Base-by-base conservation (phyloP, 768 basidiomycete genomes). In the Trichaptum fuscoviolaceum region DNA sequence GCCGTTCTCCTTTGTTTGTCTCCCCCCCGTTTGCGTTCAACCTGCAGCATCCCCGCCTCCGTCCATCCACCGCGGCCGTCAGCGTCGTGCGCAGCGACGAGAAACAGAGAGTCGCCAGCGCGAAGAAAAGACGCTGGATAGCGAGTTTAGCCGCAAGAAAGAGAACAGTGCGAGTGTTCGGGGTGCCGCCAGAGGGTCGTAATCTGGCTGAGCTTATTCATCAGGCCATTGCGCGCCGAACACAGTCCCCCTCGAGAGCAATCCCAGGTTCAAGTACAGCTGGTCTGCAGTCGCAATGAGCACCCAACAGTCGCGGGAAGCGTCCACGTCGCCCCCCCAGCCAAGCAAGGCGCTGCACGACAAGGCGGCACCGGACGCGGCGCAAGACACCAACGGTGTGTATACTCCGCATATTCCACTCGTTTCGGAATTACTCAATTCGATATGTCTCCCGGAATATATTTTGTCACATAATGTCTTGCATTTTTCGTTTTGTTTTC, bases 401-500 rank as follows among this genome's bases (percentile, higher is more conserved):
- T 20, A 52, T 20, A 52, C 42, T 20, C 42, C 42, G 42, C 20
- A 12, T 52, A 20, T 52, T 20, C 42, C 42, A 52, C 42, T 52
- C 42, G 42, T 52, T 52, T 52, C 42, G 42, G 42, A 52, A 52
- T 52, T 52, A 52, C 42, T 52, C 42, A 52, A 52, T 52, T 52
- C 42, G 42, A 52, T 52, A 52, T 52, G 42, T 52, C 42, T 52
- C 30, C 42, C 42, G 42, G 42, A 52, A 52, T 52, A 5, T 52
- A 52, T 52, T 52, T 52, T 52, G 42, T 52, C 42, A 52, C 15
- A 52, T 52, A 52, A 52, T 52, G 42, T 52, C 42, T 52, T 30
- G 30, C 5, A 52, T 52, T 52, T 52, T 52, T 52, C 5, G 42
- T 52, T 52, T 52, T 52, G 42, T 52, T 52, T 52, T 52, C 42